These are phyloP conservation scores for Claviceps africana DNA, from an alignment of 2,329 filamentous ascomycete species.

Conservation along the genomic window DNA sequence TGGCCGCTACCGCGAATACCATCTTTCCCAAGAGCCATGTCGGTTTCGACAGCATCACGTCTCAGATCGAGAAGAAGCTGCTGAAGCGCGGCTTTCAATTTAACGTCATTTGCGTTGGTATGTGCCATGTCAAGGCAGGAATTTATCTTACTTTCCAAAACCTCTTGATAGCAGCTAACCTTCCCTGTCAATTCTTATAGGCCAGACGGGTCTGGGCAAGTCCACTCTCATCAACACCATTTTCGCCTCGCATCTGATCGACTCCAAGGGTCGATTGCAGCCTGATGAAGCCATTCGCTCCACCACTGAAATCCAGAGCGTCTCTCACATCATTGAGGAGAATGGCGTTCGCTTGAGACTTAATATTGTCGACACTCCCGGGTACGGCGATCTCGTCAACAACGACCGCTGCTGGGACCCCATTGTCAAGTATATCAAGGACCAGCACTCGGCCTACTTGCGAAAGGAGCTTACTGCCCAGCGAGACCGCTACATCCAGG, in stretches of 20 bases:
- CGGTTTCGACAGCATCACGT: constrained; percentile 99
- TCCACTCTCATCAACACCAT: constrained; percentile 99
- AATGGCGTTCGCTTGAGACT: constrained; percentile 93
- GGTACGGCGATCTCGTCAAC: constrained; percentile 97
- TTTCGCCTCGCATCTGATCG: constrained; percentile 97
- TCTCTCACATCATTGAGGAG: constrained; percentile 98
- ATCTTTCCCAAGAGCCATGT: constrained; percentile 94
- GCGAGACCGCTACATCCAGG: constrained; percentile 97
- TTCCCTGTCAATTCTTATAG: constrained; percentile 31
- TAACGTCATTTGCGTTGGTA: constrained; percentile 98
- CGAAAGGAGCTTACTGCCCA: constrained; percentile 98
- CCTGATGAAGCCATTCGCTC: constrained; percentile 88
- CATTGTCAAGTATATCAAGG: constrained; percentile 99
- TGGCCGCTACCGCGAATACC: constrained; percentile 51
- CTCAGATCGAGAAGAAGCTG: constrained; percentile 98
- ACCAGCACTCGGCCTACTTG: constrained; percentile 97
- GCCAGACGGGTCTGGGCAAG: constrained; percentile 96
- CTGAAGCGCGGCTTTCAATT: constrained; percentile 99
- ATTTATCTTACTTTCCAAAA: background rate
- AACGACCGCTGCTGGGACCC: constrained; percentile 99
- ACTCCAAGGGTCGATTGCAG: constrained; percentile 88
- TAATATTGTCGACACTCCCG: constrained; percentile 98
- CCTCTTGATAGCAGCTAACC: constrained; percentile 7
- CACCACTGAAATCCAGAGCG: constrained; percentile 95
- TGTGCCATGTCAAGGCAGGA: constrained; percentile 26